phyloP scores from a whole-genome alignment of 306 rosid species.

The Vachellia pachyceras region DNA sequence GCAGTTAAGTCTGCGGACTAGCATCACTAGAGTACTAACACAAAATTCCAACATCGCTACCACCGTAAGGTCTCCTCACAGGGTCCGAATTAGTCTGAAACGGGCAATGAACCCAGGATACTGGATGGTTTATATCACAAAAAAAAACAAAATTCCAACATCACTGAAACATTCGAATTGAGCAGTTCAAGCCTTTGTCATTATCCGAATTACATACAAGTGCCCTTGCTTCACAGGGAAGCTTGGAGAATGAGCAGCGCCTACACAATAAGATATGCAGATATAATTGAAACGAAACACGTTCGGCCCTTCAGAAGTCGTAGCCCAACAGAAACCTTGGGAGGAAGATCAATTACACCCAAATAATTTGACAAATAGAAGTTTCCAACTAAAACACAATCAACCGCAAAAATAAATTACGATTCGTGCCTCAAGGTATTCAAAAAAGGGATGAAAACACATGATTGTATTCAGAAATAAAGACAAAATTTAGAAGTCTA shows the following conservation, averaged over 20 bases:
- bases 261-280: background rate
- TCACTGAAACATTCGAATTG: background rate
- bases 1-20: background rate
- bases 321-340: background rate
- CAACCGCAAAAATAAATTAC: background rate
- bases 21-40: background rate
- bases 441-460: background rate
- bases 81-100: too few species aligned
- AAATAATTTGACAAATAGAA: background rate
- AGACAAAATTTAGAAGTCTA: constrained; percentile 35
- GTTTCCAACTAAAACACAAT: background rate
- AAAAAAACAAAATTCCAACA: too few species aligned
- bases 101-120: too few species aligned
- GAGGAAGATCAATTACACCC: background rate
- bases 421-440: too few species aligned
- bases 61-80: too few species aligned
- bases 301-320: background rate
- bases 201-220: background rate
- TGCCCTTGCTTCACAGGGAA: background rate
- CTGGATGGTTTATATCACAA: too few species aligned
- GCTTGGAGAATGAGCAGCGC: background rate
- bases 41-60: too few species aligned
- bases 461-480: constrained; percentile 29
- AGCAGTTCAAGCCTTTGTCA: background rate
- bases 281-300: background rate